Evolutionary conservation across 2,329 filamentous ascomycete species (phyloP).

Genomic region (Fusarium hainanense): DNA sequence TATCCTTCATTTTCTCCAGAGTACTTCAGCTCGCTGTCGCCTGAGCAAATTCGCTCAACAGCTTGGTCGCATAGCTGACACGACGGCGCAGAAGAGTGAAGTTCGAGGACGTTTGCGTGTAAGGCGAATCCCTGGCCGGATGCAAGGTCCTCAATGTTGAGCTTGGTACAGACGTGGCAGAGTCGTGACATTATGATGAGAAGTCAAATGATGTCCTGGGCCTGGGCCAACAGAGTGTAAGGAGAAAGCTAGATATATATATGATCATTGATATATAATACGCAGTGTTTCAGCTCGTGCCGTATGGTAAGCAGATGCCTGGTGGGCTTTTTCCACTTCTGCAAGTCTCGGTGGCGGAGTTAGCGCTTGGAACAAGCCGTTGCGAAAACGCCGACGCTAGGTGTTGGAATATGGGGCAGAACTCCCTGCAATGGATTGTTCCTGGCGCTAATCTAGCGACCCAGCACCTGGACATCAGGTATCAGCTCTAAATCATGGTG

Average conservation of each 20-base stretch:
- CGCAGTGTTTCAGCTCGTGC: not conserved
- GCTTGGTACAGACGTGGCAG: not conserved
- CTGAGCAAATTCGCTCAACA: not conserved
- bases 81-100: not conserved
- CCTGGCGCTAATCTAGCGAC: not conserved
- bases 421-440: not conserved
- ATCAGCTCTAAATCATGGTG: not conserved
- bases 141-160: not conserved
- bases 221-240: too few relatives aligned
- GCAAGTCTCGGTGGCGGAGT: not conserved
- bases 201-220: not conserved
- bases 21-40: accelerated
- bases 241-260: too few relatives aligned
- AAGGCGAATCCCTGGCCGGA: not conserved
- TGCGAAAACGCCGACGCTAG: not conserved
- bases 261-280: accelerated
- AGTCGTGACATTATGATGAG: accelerated
- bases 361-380: not conserved
- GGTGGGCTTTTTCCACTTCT: not conserved
- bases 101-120: not conserved
- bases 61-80: not conserved
- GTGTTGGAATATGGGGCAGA: not conserved
- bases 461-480: too few relatives aligned
- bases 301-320: not conserved
- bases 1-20: not conserved